These are phyloP conservation scores for Asterionellopsis glacialis DNA, from an alignment of 108 stramenopile genomes.

Conservation along the genomic window DNA sequence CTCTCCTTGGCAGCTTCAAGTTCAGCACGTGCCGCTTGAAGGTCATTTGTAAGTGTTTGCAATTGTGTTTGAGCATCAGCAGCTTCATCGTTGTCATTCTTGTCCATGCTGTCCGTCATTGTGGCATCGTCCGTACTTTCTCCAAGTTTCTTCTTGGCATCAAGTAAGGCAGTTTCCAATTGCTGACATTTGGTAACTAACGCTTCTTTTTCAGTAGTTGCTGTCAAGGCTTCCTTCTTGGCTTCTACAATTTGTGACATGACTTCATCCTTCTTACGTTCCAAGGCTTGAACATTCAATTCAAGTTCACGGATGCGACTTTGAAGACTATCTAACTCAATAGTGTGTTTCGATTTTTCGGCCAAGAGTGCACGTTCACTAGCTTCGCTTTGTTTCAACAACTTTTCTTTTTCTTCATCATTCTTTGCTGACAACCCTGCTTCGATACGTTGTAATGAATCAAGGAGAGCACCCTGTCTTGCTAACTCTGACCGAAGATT, in stretches of 20 bases:
- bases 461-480: constrained; percentile 59
- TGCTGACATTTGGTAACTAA: constrained; percentile 1
- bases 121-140: constrained; percentile 32
- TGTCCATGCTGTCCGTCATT: constrained; percentile 27
- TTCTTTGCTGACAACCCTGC: constrained; percentile 59
- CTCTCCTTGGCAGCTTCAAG: constrained; percentile 41
- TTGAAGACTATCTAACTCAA: constrained; percentile 41
- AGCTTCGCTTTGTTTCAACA: constrained; percentile 35
- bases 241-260: constrained; percentile 18
- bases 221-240: constrained; percentile 18
- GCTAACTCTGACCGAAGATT: constrained; percentile 67
- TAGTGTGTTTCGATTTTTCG: constrained; percentile 27
- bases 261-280: constrained; percentile 43
- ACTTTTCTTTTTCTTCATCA: constrained; percentile 44
- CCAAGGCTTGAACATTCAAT: constrained; percentile 20
- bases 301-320: constrained; percentile 49
- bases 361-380: constrained; percentile 25
- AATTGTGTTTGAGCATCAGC: constrained; percentile 48
- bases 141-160: constrained; percentile 44
- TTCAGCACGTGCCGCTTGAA: constrained; percentile 58
- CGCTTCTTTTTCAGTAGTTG: constrained; percentile 13
- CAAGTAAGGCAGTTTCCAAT: constrained; percentile 40
- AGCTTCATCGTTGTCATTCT: constrained; percentile 41
- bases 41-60: constrained; percentile 39
- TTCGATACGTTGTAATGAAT: constrained; percentile 78